phyloP scores from a whole-genome alignment of 495 filamentous ascomycete genomes.

The Penicillium lividum region DNA sequence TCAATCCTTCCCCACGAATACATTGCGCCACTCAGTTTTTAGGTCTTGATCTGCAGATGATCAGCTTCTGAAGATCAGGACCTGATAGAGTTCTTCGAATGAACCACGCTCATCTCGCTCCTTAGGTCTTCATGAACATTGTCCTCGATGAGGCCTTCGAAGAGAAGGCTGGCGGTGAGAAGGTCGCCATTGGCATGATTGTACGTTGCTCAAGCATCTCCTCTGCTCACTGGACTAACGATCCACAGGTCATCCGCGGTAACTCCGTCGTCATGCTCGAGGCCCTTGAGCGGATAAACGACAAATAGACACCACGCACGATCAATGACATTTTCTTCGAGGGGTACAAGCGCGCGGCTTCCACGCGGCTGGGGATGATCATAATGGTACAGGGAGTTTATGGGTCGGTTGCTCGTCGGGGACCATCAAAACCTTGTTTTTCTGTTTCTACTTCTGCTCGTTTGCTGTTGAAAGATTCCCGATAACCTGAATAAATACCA shows the following conservation, averaged over 20 bases:
- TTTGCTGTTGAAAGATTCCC: background rate
- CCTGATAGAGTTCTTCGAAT: background rate
- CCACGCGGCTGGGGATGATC: constrained; percentile 21
- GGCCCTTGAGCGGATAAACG: constrained; percentile 62
- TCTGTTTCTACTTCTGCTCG: constrained; percentile 22
- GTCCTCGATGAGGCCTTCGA: constrained; percentile 98
- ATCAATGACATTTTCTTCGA: constrained; percentile 24
- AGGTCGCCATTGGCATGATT: constrained; percentile 88
- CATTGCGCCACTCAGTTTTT: background rate
- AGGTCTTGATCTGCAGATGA: background rate
- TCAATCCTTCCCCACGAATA: background rate
- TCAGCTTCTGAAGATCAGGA: background rate
- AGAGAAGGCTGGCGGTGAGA: constrained; percentile 90
- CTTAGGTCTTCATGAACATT: constrained; percentile 95
- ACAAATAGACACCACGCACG: constrained; percentile 37
- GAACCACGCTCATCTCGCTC: constrained; percentile 8
- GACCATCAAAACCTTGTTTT: constrained; percentile 37
- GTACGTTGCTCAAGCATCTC: constrained; percentile 51
- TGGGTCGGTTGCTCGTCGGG: constrained; percentile 44
- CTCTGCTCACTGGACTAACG: constrained; percentile 3
- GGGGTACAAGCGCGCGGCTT: constrained; percentile 18
- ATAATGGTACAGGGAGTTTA: constrained; percentile 44
- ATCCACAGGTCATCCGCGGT: constrained; percentile 69
- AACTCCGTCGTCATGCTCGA: constrained; percentile 97
- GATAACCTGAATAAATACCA: constrained; percentile 1